Evolutionary conservation across 2,329 filamentous ascomycete genomes (phyloP), one percentile per base, ranked within the genome.

Genomic region (Penicillium decumbens): DNA sequence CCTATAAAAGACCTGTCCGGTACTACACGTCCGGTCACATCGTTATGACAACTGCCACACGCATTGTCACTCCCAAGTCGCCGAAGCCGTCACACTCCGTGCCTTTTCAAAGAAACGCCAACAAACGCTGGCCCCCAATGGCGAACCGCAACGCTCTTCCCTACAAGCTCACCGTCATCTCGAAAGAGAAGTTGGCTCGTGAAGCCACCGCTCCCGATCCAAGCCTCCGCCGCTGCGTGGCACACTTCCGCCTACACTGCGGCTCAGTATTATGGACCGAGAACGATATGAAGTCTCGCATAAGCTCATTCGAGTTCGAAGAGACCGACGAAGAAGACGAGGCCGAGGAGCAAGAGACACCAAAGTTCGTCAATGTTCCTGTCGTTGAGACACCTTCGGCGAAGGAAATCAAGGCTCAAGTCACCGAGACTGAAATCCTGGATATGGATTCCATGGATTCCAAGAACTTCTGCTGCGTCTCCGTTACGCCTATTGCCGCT

Each of bases 231-330:
- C 66, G 66, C 44, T 68, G 66, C 40, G 64, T 68, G 30, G 61
- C 59, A 8, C 66, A 68, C 53, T 67, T 67, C 53, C 64, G 65
- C 6, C 55, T 68, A 25, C 66, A 68, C 49, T 62, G 60, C 44
- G 61, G 59, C 38, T 68, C 66, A 1, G 62, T 68, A 43, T 55
- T 62, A 37, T 67, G 63, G 65, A 64, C 65, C 0, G 65, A 68
- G 46, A 63, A 66, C 40, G 66, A 68, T 15, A 66, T 67, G 63
- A 65, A 65, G 20, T 62, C 65, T 29, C 63, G 65, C 28, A 68
- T 68, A 53, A 68, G 65, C 49, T 65, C 66, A 6, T 65, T 68
- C 9, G 66, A 68, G n/a, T 59, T 68, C 25, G 66, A 68, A 47
- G 62, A 65, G 28, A 60, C 59, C 45, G 65, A 68, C 24, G 54